These are phyloP conservation scores for Boletus barrowsii DNA, from an alignment of 768 basidiomycete species.

Conservation along the genomic window DNA sequence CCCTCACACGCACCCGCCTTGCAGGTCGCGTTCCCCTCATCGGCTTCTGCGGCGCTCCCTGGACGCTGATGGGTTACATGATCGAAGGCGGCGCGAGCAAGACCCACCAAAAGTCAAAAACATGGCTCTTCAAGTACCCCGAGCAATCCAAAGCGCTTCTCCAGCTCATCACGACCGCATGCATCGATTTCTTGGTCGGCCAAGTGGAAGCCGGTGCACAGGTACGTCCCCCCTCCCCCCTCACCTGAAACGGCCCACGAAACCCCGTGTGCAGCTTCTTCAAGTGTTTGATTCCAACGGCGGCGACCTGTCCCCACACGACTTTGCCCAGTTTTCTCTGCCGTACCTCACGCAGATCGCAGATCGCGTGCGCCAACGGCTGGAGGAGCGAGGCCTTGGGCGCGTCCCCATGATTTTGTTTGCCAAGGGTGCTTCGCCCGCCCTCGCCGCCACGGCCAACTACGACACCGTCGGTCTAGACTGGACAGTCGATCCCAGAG, in stretches of 20 bases:
- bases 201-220: conserved; percentile 96
- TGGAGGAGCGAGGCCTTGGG: conserved; percentile 52
- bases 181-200: conserved; percentile 85
- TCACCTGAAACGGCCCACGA: not conserved
- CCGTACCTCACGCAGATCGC: conserved; percentile 77
- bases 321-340: conserved; percentile 81
- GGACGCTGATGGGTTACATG: conserved; percentile 99
- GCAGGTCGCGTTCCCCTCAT: conserved; percentile 92
- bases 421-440: conserved; percentile 88
- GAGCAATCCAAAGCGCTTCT: conserved; percentile 78
- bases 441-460: conserved; percentile 61
- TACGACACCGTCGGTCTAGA: conserved; percentile 92
- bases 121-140: conserved; percentile 92
- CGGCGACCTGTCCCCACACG: conserved; percentile 84
- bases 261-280: conserved; percentile 55
- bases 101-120: conserved; percentile 86
- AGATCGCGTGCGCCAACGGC: conserved; percentile 56
- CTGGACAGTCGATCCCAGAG: conserved; percentile 81
- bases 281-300: conserved; percentile 99
- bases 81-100: conserved; percentile 94
- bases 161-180: conserved; percentile 79
- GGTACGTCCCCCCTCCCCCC: conserved; percentile 43
- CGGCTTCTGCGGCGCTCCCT: conserved; percentile 96
- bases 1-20: conserved; percentile 72
- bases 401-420: conserved; percentile 85